Base-by-base conservation (phyloP, 2,329 filamentous ascomycete genomes). In the Trichoderma breve region DNA sequence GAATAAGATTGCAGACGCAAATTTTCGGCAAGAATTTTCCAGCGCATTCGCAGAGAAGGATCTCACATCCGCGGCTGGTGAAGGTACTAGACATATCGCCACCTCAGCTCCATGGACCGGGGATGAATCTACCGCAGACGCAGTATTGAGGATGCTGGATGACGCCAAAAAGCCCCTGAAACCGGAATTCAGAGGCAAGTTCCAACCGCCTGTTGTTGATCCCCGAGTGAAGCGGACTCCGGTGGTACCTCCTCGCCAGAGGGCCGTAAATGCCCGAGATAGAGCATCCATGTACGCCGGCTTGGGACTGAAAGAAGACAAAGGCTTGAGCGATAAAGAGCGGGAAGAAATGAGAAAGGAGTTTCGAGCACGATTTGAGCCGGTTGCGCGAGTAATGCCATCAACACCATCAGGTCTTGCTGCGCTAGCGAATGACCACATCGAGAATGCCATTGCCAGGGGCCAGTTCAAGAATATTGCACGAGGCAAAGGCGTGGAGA, bases 401-500 rank as follows among this genome's bases (percentile, higher is more conserved):
- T 92, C 90, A 71, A 90, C 93, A 0, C 83, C 98, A 2, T 88
- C 92, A 39, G 96, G 95, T 0, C 84, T 99, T 15, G 88, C 92
- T 4, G 92, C 92, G 0, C 82, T 98, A 65, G 96, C 96, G 1
- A 98, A 98, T 79, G 91, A 98, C 82, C 81, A 92, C 26, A 98
- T 99, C 73, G 95, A 98, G 80, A 92, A 98, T 78, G 96, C 96
- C 6, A 98, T 98, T 77, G 92, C 94, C 1, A 86, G 94, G 36
- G 96, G 96, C 0, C 93, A 97, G 79, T 98, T 99, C 83, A 86
- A 87, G 79, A 91, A 97, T 76, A 92, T 99, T 14, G 90, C 90
- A 8, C 87, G 95, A 3, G 95, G 95, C 0, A 92, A 92, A 76
- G 91, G 90, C 6, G 86, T 95, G n/a, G 89, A 95, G 80, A 84